Conservation (phyloP, 2,329 filamentous ascomycete genomes). For the Chrysoporthe deuterocubensis region DNA sequence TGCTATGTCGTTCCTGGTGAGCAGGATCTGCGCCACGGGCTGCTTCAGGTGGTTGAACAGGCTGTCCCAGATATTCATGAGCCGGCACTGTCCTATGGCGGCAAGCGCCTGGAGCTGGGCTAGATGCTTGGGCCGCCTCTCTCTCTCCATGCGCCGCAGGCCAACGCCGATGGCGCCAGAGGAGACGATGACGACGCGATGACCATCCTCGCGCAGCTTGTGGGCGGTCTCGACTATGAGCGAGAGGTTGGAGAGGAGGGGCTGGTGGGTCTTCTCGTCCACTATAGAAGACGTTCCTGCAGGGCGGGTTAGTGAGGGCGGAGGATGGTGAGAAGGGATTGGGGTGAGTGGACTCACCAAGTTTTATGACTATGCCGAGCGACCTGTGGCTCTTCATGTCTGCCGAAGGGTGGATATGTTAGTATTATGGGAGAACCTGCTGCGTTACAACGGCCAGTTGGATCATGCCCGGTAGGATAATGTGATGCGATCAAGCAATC, state of each 20-base stretch:
- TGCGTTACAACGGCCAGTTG: neutral
- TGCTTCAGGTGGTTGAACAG: conserved; percentile 86
- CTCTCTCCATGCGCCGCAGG: conserved; percentile 84
- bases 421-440: conserved; percentile 17
- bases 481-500: conserved; percentile 25
- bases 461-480: conserved; percentile 16
- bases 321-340: neutral
- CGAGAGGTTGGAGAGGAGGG: conserved; percentile 85
- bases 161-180: conserved; percentile 97
- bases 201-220: conserved; percentile 84
- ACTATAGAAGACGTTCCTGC: conserved; percentile 98
- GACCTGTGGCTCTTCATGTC: conserved; percentile 69
- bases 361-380: conserved; percentile 83
- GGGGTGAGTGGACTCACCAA: conserved; percentile 61
- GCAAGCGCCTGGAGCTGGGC: conserved; percentile 89
- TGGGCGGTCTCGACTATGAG: conserved; percentile 94
- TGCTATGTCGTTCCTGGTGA: conserved; percentile 95
- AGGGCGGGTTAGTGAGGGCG: conserved; percentile 3
- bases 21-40: conserved; percentile 90
- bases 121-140: conserved; percentile 86
- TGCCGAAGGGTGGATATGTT: conserved; percentile 36
- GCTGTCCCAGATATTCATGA: conserved; percentile 95
- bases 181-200: conserved; percentile 93
- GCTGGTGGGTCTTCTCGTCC: conserved; percentile 92
- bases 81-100: conserved; percentile 91